Evolutionary conservation across 495 filamentous ascomycete species (phyloP).

Genomic region (Aspergillus campestris): DNA sequence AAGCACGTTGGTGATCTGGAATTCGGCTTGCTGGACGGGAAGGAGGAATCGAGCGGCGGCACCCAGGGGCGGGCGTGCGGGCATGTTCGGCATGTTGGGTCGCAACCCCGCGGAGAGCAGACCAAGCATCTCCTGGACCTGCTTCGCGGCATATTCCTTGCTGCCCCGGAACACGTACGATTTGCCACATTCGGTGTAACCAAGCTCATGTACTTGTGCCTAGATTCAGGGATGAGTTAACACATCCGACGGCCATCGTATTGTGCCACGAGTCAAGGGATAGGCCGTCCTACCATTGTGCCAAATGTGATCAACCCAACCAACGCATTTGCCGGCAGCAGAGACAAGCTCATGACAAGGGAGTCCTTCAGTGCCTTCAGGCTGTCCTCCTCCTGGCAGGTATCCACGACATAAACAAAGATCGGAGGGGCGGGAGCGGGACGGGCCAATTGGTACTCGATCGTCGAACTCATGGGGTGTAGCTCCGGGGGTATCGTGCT

Average conservation of each 20-base stretch:
- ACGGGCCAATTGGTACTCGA: constrained; percentile 90
- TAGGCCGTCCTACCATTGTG: constrained; percentile 65
- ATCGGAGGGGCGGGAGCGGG: constrained; percentile 92
- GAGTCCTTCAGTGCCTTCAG: constrained; percentile 93
- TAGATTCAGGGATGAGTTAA: constrained; percentile 32
- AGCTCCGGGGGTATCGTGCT: constrained; percentile 93
- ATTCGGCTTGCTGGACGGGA: constrained; percentile 93
- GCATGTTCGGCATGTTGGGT: constrained; percentile 72
- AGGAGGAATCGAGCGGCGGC: constrained; percentile 86
- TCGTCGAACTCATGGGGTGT: constrained; percentile 88
- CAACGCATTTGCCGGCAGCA: constrained; percentile 86
- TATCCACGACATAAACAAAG: constrained; percentile 97
- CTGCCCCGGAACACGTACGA: constrained; percentile 98
- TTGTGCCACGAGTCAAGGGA: not conserved
- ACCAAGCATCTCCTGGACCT: constrained; percentile 98
- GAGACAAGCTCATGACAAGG: constrained; percentile 90
- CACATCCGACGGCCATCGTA: not conserved
- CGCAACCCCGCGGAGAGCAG: constrained; percentile 59
- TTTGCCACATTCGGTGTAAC: constrained; percentile 96
- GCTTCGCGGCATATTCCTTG: constrained; percentile 95
- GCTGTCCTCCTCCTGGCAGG: constrained; percentile 97
- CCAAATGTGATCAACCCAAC: constrained; percentile 95
- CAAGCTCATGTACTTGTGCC: constrained; percentile 96
- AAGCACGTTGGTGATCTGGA: constrained; percentile 93
- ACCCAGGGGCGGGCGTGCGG: constrained; percentile 70